Conservation (phyloP, 805 yeast genomes). For the Isabelozyma gotoi region DNA sequence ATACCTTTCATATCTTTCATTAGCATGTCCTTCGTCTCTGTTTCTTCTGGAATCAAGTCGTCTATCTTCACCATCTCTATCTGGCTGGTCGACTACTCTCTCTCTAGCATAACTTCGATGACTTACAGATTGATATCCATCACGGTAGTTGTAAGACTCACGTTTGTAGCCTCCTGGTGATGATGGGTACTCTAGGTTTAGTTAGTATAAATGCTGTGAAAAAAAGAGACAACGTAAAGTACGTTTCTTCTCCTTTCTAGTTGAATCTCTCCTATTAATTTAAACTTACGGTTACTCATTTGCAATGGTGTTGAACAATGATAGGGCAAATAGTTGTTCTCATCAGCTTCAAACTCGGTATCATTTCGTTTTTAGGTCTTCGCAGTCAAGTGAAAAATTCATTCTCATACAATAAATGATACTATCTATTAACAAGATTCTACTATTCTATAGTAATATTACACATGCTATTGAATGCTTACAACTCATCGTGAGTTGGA, state of each 20-base stretch:
- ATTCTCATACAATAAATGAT: too few species aligned
- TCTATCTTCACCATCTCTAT: conserved; percentile 4
- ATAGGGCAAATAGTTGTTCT: too few species aligned
- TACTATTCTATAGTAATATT: neutral
- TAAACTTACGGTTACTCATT: neutral
- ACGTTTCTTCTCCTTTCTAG: too few species aligned
- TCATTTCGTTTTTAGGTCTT: neutral
- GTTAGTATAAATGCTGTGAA: neutral
- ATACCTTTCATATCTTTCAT: conserved; percentile 16
- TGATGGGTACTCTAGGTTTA: conserved; percentile 1
- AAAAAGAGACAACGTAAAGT: too few species aligned
- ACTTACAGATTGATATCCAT: neutral
- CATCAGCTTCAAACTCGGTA: too few species aligned
- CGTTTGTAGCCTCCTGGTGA: conserved; percentile 2
- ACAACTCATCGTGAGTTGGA: conserved; percentile 9
- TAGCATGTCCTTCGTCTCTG: conserved; percentile 13
- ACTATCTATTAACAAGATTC: too few species aligned
- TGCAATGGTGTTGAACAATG: too few species aligned
- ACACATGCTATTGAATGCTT: neutral
- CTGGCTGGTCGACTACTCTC: conserved; percentile 3
- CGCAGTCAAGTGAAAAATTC: neutral
- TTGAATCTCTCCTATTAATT: too few species aligned
- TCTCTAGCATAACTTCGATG: conserved; percentile 6
- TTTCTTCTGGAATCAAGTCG: conserved; percentile 6
- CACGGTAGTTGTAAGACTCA: neutral